Evolutionary conservation across 345 rosid genomes (phyloP).

Genomic region (Lepidium sativum): DNA sequence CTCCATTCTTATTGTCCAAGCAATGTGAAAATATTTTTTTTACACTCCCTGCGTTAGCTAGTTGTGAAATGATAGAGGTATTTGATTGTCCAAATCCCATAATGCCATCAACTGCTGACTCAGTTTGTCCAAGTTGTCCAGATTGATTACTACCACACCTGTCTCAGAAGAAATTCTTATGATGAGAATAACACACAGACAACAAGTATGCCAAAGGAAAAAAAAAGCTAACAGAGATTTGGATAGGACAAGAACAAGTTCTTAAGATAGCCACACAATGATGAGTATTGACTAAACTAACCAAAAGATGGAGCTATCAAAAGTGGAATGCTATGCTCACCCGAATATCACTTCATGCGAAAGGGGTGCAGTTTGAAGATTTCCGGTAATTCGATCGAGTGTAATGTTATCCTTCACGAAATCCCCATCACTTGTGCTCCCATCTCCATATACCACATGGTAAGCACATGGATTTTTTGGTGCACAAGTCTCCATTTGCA

Average conservation of each 20-base stretch:
- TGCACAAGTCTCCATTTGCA: slow-evolving; percentile 17
- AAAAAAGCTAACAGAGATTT: not conserved
- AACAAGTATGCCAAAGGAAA: not conserved
- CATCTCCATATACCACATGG: slow-evolving; percentile 30
- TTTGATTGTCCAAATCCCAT: slow-evolving; percentile 91
- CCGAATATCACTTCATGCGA: slow-evolving; percentile 19
- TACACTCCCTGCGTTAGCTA: slow-evolving; percentile 56
- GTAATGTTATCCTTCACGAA: slow-evolving; percentile 25
- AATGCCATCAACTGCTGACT: slow-evolving; percentile 84
- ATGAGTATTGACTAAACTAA: not conserved
- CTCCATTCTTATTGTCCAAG: slow-evolving; percentile 63
- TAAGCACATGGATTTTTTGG: slow-evolving; percentile 20
- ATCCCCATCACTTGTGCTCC: slow-evolving; percentile 28
- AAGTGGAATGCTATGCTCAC: slow-evolving; percentile 3
- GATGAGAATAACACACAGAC: not conserved
- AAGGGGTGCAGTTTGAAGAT: slow-evolving; percentile 16
- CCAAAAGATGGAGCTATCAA: not conserved
- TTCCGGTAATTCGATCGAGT: slow-evolving; percentile 20
- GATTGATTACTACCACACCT: slow-evolving; percentile 82
- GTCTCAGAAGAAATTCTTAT: slow-evolving; percentile 6
- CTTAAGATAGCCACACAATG: not conserved
- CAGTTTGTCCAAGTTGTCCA: slow-evolving; percentile 64
- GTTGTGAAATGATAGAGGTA: slow-evolving; percentile 78
- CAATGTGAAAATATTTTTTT: slow-evolving; percentile 78
- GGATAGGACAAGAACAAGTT: not conserved